These are phyloP conservation scores for Cinnamomum micranthum DNA, from an alignment of 164 flowering plant genomes.

Conservation along the genomic window DNA sequence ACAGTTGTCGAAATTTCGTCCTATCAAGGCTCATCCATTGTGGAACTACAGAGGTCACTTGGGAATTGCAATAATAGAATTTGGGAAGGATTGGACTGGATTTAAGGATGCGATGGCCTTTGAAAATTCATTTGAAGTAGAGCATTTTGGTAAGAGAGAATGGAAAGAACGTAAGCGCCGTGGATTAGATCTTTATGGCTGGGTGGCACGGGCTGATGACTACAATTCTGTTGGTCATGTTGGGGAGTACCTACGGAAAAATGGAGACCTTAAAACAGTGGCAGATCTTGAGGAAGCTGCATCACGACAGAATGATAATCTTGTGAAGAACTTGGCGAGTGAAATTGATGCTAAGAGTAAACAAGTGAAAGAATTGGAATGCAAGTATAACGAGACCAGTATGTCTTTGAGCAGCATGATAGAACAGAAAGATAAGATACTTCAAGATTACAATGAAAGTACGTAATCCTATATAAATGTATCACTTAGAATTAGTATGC, in stretches of 20 bases:
- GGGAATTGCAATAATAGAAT: slow-evolving; percentile 16
- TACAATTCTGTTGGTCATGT: slow-evolving; percentile 40
- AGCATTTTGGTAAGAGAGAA: slow-evolving; percentile 51
- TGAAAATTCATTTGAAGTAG: slow-evolving; percentile 6
- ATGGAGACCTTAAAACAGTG: slow-evolving; percentile 69
- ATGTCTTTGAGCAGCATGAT: slow-evolving; percentile 34
- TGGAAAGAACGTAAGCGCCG: slow-evolving; percentile 37
- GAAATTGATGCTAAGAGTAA: slow-evolving; percentile 57
- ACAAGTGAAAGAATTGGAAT: slow-evolving; percentile 52
- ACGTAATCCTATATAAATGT: slow-evolving; percentile 3
- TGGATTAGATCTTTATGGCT: slow-evolving; percentile 58
- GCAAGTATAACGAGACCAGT: slow-evolving; percentile 41
- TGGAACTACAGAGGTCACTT: slow-evolving; percentile 16
- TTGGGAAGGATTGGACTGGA: slow-evolving; percentile 16
- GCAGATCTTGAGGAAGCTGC: slow-evolving; percentile 67
- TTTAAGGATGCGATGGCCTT: slow-evolving; percentile 12
- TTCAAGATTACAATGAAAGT: slow-evolving; percentile 69
- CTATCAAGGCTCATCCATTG: slow-evolving; percentile 13
- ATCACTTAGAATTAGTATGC: not conserved
- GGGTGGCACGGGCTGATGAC: slow-evolving; percentile 95
- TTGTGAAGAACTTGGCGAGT: slow-evolving; percentile 55
- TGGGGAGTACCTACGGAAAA: slow-evolving; percentile 70
- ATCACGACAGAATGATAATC: slow-evolving; percentile 56
- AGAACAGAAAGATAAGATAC: slow-evolving; percentile 57
- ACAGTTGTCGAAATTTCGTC: slow-evolving; percentile 9